Evolutionary conservation across 2,329 filamentous ascomycete genomes (phyloP).

Genomic region (Didymella glomerata): DNA sequence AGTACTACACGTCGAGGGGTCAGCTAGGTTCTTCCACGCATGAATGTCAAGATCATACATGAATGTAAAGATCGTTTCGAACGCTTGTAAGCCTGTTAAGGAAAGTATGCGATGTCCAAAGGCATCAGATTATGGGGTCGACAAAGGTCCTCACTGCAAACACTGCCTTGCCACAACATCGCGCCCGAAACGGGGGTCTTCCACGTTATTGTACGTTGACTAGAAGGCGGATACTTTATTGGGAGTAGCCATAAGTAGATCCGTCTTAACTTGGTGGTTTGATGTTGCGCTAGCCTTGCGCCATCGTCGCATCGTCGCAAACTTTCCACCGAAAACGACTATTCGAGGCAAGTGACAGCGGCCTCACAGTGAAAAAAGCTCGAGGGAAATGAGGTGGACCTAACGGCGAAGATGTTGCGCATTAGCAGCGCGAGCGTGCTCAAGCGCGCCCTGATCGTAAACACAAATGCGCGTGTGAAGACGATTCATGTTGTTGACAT

Average conservation of each 20-base stretch:
- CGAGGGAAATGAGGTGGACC: constrained; percentile 18
- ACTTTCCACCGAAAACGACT: constrained; percentile 28
- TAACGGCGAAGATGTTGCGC: constrained; percentile 19
- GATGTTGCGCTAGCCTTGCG: constrained; percentile 33
- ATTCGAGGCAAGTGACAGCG: constrained; percentile 25
- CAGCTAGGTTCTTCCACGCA: constrained; percentile 1
- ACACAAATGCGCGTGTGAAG: constrained; percentile 1
- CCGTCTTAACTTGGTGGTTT: constrained; percentile 37
- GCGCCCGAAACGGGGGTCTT: constrained; percentile 25
- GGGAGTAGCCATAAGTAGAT: constrained; percentile 33
- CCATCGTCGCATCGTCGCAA: constrained; percentile 35
- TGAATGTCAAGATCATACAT: constrained; percentile 7
- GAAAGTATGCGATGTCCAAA: constrained; percentile 27
- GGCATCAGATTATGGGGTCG: constrained; percentile 22
- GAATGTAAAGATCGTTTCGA: constrained; percentile 21
- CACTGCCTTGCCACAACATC: constrained; percentile 33
- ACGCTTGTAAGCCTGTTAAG: constrained; percentile 22
- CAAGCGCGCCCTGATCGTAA: neutral
- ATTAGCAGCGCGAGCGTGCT: constrained; percentile 11
- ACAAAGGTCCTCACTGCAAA: constrained; percentile 28
- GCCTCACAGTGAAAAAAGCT: constrained; percentile 14
- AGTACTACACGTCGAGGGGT: neutral
- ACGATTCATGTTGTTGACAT: constrained; percentile 5
- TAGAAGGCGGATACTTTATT: constrained; percentile 37
- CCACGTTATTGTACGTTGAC: constrained; percentile 36